Percentiles rank a stretch among this genome's conserved stretches.
Conservation (phyloP, 2,329 filamentous ascomycete genomes). For the Paracorniculantispora psalliotae region DNA sequence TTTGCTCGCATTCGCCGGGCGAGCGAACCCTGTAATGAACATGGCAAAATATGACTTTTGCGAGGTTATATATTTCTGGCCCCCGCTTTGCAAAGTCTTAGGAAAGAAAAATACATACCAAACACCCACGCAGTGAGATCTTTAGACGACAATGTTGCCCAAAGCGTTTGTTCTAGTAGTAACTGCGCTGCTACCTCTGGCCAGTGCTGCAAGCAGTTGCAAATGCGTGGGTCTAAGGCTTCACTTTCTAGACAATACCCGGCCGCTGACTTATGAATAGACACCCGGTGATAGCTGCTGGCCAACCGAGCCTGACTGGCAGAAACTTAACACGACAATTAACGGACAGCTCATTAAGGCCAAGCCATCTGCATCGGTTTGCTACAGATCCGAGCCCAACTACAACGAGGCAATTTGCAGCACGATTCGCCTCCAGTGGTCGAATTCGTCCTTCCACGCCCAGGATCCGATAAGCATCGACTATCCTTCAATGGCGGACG, state of each 20-base stretch:
- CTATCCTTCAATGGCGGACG: conserved; percentile 23
- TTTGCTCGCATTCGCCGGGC: background rate
- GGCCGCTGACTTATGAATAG: background rate
- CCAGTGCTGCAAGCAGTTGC: background rate
- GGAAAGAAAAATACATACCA: too few species aligned
- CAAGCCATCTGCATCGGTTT: conserved; percentile 42
- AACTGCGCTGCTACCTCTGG: background rate
- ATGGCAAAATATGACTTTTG: background rate
- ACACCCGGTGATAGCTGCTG: conserved; percentile 36
- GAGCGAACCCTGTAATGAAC: background rate
- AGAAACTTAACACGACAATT: conserved; percentile 42
- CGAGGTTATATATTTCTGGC: background rate
- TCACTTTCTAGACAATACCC: background rate
- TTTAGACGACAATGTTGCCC: background rate
- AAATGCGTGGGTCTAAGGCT: background rate
- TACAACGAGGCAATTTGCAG: conserved; percentile 39
- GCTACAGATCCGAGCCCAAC: conserved; percentile 35
- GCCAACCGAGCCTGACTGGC: conserved; percentile 40
- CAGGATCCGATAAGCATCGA: conserved; percentile 2
- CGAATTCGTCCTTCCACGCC: conserved; percentile 20
- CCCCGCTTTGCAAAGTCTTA: background rate
- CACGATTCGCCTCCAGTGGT: conserved; percentile 22
- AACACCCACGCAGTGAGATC: too few species aligned
- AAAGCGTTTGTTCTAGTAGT: background rate
- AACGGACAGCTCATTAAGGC: conserved; percentile 44